Conservation (phyloP, 208 protist genomes). For the Crithidia bombi region DNA sequence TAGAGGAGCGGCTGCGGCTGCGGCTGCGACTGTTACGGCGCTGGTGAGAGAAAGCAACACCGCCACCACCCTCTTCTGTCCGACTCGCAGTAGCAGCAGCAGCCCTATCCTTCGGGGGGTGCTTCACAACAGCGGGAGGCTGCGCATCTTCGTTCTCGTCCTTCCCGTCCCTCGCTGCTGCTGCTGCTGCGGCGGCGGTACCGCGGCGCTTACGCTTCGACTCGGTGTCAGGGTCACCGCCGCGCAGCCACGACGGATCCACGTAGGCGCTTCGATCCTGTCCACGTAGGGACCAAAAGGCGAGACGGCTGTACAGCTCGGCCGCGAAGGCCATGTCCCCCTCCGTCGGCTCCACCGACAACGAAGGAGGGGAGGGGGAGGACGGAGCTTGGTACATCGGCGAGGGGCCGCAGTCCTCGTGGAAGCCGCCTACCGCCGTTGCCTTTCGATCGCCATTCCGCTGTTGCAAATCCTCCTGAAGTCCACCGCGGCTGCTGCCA, state of each 20-base stretch:
- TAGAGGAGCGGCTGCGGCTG: neutral
- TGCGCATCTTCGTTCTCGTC: too few relatives aligned
- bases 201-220: too few relatives aligned
- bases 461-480: neutral
- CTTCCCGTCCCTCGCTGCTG: too few relatives aligned
- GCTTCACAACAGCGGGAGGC: too few relatives aligned
- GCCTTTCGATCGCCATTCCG: neutral
- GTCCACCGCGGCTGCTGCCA: neutral
- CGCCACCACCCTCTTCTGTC: too few relatives aligned
- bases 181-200: too few relatives aligned
- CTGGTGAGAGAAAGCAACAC: too few relatives aligned
- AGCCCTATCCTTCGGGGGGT: too few relatives aligned
- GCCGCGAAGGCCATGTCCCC: conserved; percentile 69
- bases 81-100: too few relatives aligned
- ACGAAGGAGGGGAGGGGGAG: neutral
- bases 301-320: conserved; percentile 64
- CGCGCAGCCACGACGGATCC: conserved; percentile 24
- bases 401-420: neutral
- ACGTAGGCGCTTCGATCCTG: conserved; percentile 52
- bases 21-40: too few relatives aligned
- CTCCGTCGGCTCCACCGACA: conserved; percentile 21
- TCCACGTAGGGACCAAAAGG: conserved; percentile 76
- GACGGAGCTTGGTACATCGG: neutral
- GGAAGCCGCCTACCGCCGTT: neutral
- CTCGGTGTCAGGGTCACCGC: too few relatives aligned